These are phyloP conservation scores for Phialocephala subalpina DNA, from an alignment of 2,329 filamentous ascomycete species.

Conservation along the genomic window DNA sequence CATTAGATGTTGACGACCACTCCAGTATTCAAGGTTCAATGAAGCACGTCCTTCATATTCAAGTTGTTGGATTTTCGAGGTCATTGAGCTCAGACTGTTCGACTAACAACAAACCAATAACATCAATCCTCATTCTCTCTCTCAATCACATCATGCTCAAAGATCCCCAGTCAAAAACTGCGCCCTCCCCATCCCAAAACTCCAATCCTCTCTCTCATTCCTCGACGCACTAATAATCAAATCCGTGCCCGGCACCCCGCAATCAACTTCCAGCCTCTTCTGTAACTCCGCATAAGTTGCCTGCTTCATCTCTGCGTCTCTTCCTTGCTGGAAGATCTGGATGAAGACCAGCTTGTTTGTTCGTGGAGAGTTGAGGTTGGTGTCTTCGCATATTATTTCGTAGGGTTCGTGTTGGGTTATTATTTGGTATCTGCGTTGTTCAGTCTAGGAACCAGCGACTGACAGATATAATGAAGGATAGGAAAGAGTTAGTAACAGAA, in stretches of 20 bases:
- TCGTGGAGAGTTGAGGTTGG: slow-evolving; percentile 24
- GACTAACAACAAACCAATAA: not conserved
- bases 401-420: slow-evolving; percentile 32
- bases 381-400: slow-evolving; percentile 30
- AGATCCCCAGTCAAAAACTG: slow-evolving; percentile 28
- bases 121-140: not conserved
- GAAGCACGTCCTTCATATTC: too few relatives aligned
- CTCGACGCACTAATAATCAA: slow-evolving; percentile 21
- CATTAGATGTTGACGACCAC: too few relatives aligned
- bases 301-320: slow-evolving; percentile 24
- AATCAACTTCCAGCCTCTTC: slow-evolving; percentile 20
- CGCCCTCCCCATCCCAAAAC: slow-evolving; percentile 25
- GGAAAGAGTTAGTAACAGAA: not conserved
- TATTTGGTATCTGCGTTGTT: slow-evolving; percentile 18
- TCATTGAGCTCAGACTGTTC: too few relatives aligned
- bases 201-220: slow-evolving; percentile 29
- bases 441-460: not conserved
- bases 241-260: slow-evolving; percentile 21
- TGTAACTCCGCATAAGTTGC: slow-evolving; percentile 27
- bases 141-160: slow-evolving; percentile 7
- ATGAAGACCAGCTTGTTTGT: slow-evolving; percentile 19
- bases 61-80: too few relatives aligned
- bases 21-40: too few relatives aligned
- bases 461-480: not conserved
- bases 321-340: slow-evolving; percentile 30